Evolutionary conservation across 1,284 basidiomycete species (phyloP).

Genomic region (Cutaneotrichosporon cutaneum): DNA sequence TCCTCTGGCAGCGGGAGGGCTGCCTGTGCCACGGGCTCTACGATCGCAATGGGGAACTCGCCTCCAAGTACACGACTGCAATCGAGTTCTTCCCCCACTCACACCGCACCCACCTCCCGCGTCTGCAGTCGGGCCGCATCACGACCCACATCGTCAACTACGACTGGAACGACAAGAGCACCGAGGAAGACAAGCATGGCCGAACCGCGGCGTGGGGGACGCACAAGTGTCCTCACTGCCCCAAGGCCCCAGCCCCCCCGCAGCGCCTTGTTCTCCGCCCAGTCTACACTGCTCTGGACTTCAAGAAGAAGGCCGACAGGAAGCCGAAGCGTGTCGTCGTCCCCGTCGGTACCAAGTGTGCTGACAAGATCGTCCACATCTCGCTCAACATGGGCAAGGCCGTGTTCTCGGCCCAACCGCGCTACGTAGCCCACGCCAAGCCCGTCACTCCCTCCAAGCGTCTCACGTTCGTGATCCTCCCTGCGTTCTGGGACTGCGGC

Average conservation of each 20-base stretch:
- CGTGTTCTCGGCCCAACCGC: neutral
- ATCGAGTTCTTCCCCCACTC: constrained; percentile 10
- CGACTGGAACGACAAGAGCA: neutral
- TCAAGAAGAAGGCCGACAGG: neutral
- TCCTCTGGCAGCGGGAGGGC: neutral
- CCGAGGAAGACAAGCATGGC: neutral
- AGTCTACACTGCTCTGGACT: neutral
- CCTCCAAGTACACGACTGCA: neutral
- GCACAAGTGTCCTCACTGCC: constrained; percentile 3
- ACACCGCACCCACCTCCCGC: neutral
- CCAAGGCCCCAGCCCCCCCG: neutral
- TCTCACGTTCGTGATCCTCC: constrained; percentile 11
- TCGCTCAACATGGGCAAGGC: neutral
- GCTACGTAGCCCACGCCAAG: neutral
- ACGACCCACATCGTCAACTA: constrained; percentile 9
- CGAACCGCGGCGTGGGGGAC: constrained; percentile 1
- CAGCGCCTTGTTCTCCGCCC: constrained; percentile 7
- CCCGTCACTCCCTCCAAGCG: neutral
- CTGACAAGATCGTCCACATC: constrained; percentile 2
- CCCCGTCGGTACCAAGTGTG: neutral
- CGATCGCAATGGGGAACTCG: neutral
- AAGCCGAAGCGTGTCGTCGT: neutral
- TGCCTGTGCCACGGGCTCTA: neutral
- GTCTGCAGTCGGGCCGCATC: neutral
- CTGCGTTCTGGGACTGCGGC: constrained; percentile 11